Evolutionary conservation across 805 yeast genomes (phyloP), one percentile per base, ranked within the genome.

Genomic region (Blastobotrys terrestris): DNA sequence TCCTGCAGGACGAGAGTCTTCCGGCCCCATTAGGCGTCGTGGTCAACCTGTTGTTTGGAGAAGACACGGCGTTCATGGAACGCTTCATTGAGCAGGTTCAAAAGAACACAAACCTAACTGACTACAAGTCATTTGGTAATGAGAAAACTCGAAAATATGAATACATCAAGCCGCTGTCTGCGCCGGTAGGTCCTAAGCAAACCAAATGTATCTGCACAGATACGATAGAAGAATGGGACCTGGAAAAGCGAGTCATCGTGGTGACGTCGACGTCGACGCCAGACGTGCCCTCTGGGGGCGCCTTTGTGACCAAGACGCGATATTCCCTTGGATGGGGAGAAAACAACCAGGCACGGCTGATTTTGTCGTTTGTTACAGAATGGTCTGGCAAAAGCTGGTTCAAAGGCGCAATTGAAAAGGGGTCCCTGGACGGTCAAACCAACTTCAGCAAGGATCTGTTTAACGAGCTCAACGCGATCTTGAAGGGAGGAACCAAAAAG

Each of bases 301-400:
- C 87, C 0, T 94, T 94, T 66, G 74, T 78, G 31, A 90, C 90
- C 1, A 76, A 81, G 56, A 87, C 96, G 0, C 75, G 86, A 55
- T 86, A 82, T 61, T 72, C 83, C 45, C 69, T 89, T 52, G 75
- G 84, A 2, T 94, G 99, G 98, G 89, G 76, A 0, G 74, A 72
- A 6, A 67, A 74, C 26, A 87, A 84, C 61, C 66, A 71, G 20
- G 84, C 96, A 3, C 71, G 74, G 47, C 60, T 94, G 41, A 71
- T 71, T 44, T 68, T 86, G n/a, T 78, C 90, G n/a, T 87, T 78
- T 66, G 79, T 80, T 72, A 77, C 92, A 42, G 84, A 86, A 46
- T 94, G 99, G 99, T 80, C 85, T 0, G 96, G 94, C 2, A 78
- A 85, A 50, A 85, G 96, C 55, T 94, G 97, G 97, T 80, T 94